A percentile compares a stretch with the other conserved stretches of the same genome.
Conservation (phyloP, 176 grass and related monocot species). For the Otatea glauca region DNA sequence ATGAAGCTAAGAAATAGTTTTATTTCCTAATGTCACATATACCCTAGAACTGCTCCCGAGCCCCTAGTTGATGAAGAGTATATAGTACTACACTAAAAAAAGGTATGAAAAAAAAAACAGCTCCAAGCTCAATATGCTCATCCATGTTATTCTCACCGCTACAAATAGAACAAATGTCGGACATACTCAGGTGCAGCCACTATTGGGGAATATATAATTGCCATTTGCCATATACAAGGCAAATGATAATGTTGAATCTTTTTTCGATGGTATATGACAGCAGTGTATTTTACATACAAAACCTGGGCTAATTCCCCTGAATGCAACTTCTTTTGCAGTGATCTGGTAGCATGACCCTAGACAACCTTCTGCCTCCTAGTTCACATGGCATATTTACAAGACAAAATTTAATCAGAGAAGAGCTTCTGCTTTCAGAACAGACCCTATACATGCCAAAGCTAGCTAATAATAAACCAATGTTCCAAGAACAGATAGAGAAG, state of each 20-base stretch:
- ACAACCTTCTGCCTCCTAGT: background rate
- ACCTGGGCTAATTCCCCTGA: background rate
- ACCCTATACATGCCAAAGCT: background rate
- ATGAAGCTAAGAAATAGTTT: background rate
- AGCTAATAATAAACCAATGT: background rate
- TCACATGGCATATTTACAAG: background rate
- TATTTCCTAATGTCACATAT: background rate
- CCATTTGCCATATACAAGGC: background rate
- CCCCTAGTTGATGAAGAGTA: background rate
- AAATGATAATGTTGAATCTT: background rate
- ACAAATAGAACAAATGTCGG: background rate
- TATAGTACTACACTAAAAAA: background rate
- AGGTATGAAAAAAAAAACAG: background rate
- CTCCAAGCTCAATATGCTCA: background rate
- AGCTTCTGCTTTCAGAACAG: background rate
- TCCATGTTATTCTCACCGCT: background rate
- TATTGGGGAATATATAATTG: background rate
- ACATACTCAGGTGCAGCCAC: background rate
- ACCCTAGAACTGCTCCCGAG: background rate
- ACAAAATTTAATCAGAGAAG: background rate
- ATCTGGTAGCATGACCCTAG: background rate
- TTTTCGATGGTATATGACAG: background rate
- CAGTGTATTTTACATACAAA: background rate
- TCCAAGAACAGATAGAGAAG: background rate
- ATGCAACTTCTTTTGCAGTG: background rate